These are phyloP conservation scores for Dacryopinax primogenitus DNA, from an alignment of 768 basidiomycete genomes.

Conservation along the genomic window DNA sequence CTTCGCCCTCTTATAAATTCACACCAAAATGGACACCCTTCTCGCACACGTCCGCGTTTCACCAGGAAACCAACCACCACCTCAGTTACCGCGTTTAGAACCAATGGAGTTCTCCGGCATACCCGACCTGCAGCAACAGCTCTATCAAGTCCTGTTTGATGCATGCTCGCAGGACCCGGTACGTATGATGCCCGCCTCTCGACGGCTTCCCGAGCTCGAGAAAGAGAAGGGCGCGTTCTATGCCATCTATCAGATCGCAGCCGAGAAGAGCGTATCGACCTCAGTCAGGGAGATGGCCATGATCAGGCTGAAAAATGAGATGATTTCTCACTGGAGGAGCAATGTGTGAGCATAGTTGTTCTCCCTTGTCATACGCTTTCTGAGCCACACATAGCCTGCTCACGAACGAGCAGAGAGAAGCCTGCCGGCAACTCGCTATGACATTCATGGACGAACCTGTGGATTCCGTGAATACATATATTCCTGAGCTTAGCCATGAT, in stretches of 20 bases:
- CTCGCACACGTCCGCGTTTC: slow-evolving; percentile 1
- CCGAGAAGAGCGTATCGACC: slow-evolving; percentile 43
- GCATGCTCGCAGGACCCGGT: slow-evolving; percentile 62
- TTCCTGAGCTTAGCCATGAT: neutral
- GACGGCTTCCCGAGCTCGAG: slow-evolving; percentile 53
- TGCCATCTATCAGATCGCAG: slow-evolving; percentile 59
- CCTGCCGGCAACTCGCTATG: slow-evolving; percentile 27
- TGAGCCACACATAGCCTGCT: neutral
- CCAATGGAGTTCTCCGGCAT: neutral
- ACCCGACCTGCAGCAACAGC: slow-evolving; percentile 28
- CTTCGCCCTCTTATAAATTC: neutral
- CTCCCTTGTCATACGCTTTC: neutral
- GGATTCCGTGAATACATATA: slow-evolving; percentile 44
- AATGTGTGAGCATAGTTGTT: slow-evolving; percentile 41
- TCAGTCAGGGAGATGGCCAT: slow-evolving; percentile 66
- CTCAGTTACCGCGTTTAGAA: neutral
- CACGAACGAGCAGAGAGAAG: neutral
- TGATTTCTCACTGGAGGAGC: slow-evolving; percentile 61
- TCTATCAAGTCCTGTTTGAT: slow-evolving; percentile 50
- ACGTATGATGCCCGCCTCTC: slow-evolving; percentile 36
- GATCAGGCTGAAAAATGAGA: slow-evolving; percentile 79
- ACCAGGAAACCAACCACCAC: neutral
- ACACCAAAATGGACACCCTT: neutral
- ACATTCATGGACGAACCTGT: slow-evolving; percentile 64
- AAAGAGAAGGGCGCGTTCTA: slow-evolving; percentile 60